Evolutionary conservation across 192 early-diverging fungal species (phyloP), one percentile per base, ranked within the genome.

Genomic region (Coemansia sp.): DNA sequence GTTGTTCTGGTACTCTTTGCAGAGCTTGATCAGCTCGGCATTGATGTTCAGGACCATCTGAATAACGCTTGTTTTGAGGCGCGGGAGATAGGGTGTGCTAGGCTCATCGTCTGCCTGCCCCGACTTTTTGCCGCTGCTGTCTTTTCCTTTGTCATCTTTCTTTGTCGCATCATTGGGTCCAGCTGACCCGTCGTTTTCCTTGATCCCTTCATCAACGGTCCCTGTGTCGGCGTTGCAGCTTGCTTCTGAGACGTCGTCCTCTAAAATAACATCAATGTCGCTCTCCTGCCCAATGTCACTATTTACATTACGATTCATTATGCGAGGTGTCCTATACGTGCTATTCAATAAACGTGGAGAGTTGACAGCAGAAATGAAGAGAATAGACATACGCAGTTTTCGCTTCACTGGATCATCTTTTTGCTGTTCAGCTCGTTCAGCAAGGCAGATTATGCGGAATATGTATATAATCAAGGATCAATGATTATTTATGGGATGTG

Each of bases 21-120:
- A 84, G 11, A 91, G 69, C 23, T 74, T 71, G 56, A 91, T 84
- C 3, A 91, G 71, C 64, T 87, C 85, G 6, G 74, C 61, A 74
- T 91, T 91, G 67, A 89, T 89, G 66, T 84, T 70, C 12, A 91
- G 77, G 1, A 91, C 85, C 74, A 83, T 68, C 37, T 85, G 84
- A 19, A 85, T 73, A 38, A 75, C 76, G 64, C 79, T 85, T 3
- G 84, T 81, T 67, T 85, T 85, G 39, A 85, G 66, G 16, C 73
- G 63, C 2, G 82, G 82, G 19, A 84, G 37, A 26, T 84, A 84
- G 18, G 76, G 81, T 18, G 63, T 59, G 2, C 60, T 64, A 0
- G 69, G 76, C 26, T 78, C 76, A 16, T 83, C 81, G 19, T 83
- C 81, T 8, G 40, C 37, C 15, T 59, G 59, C 15, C 41, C 39